A percentile compares a stretch with the other conserved stretches of the same genome.
These are phyloP conservation scores for Phytopythium aichiense DNA, from an alignment of 352 stramenopile species.

Conservation along the genomic window DNA sequence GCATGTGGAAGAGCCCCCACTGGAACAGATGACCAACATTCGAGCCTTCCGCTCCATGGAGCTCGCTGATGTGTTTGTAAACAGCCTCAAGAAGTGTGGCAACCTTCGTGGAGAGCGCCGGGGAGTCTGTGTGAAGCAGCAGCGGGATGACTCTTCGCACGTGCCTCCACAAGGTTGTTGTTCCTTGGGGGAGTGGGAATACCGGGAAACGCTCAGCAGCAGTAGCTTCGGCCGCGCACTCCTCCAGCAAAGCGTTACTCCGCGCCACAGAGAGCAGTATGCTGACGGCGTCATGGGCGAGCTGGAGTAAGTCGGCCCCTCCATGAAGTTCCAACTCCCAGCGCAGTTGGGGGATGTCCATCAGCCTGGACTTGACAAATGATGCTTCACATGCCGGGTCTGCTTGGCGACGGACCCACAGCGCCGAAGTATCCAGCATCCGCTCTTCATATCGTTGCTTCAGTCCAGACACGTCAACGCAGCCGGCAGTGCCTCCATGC, in stretches of 20 bases:
- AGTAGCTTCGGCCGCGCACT: slow-evolving; percentile 5
- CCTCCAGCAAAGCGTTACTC: slow-evolving; percentile 53
- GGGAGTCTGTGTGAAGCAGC: slow-evolving; percentile 38
- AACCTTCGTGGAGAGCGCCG: slow-evolving; percentile 50
- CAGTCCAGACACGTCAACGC: slow-evolving; percentile 48
- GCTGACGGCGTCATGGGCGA: slow-evolving; percentile 64
- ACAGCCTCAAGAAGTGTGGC: slow-evolving; percentile 63
- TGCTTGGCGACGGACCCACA: slow-evolving; percentile 27
- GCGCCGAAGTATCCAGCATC: slow-evolving; percentile 19
- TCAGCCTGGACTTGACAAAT: slow-evolving; percentile 27
- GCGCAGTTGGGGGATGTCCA: slow-evolving; percentile 70
- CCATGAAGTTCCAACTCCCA: slow-evolving; percentile 73
- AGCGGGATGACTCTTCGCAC: slow-evolving; percentile 47
- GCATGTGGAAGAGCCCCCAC: slow-evolving; percentile 77
- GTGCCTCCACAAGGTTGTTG: slow-evolving; percentile 42
- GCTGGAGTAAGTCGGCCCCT: slow-evolving; percentile 38
- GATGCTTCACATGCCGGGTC: slow-evolving; percentile 31
- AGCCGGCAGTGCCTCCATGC: slow-evolving; percentile 20
- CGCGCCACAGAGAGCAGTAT: slow-evolving; percentile 57
- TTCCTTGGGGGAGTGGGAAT: slow-evolving; percentile 58
- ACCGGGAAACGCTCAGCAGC: slow-evolving; percentile 18
- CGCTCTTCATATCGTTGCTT: slow-evolving; percentile 28
- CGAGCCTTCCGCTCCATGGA: slow-evolving; percentile 28
- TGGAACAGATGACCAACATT: slow-evolving; percentile 42
- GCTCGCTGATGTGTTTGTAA: slow-evolving; percentile 30